Conservation (phyloP, 2,329 filamentous ascomycete species). For the Podosphaera leucotricha region DNA sequence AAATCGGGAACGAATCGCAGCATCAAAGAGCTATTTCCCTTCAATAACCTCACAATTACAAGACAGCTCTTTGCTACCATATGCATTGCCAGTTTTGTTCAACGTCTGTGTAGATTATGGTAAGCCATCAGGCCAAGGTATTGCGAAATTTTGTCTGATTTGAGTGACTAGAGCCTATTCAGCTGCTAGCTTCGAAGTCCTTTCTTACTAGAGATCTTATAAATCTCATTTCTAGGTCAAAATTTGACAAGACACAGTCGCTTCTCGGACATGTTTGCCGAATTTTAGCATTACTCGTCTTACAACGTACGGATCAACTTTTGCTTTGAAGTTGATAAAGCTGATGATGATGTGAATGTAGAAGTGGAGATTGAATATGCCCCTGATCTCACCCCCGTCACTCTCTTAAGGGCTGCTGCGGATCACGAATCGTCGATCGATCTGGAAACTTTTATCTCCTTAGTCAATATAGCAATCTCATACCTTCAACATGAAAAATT, state of each 20-base stretch:
- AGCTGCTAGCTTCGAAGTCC: slow-evolving; percentile 28
- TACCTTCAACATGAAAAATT: slow-evolving; percentile 31
- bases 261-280: slow-evolving; percentile 29
- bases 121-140: slow-evolving; percentile 15
- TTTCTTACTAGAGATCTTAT: slow-evolving; percentile 26
- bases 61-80: slow-evolving; percentile 24
- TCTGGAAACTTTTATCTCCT: slow-evolving; percentile 28
- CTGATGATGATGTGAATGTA: slow-evolving; percentile 3
- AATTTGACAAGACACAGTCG: slow-evolving; percentile 20
- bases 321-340: not conserved
- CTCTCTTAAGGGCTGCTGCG: slow-evolving; percentile 27
- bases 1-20: slow-evolving; percentile 31
- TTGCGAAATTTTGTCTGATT: slow-evolving; percentile 4
- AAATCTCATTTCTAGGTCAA: slow-evolving; percentile 23
- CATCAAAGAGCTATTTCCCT: slow-evolving; percentile 21
- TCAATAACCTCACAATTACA: slow-evolving; percentile 25
- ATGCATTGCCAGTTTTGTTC: slow-evolving; percentile 34
- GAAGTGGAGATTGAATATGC: slow-evolving; percentile 13
- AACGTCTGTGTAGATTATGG: slow-evolving; percentile 41
- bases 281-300: slow-evolving; percentile 28
- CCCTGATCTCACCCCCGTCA: slow-evolving; percentile 22
- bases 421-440: slow-evolving; percentile 21
- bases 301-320: slow-evolving; percentile 21
- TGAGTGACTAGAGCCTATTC: slow-evolving; percentile 23
- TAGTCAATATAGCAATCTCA: slow-evolving; percentile 27